Evolutionary conservation across 2,329 filamentous ascomycete genomes (phyloP), one percentile per base, ranked within the genome.

Genomic region (Sphaerulina musiva): DNA sequence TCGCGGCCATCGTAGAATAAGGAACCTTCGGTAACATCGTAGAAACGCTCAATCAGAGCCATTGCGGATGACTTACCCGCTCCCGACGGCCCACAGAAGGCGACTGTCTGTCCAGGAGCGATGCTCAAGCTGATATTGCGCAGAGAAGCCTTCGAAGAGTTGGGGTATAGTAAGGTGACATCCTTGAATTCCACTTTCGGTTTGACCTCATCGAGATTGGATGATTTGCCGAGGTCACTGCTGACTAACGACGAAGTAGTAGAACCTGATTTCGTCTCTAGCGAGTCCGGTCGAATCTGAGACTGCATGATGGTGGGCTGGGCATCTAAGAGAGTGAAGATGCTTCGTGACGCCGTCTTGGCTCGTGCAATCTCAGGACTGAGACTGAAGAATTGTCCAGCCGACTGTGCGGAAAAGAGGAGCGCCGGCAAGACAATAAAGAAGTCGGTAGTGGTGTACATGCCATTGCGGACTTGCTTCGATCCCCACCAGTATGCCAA

Each of bases 101-200:
- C 74, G 1, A 84, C 70, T 0, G 78, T 82, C 51, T 81, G 72
- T 2, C 80, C 80, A 1, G 74, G 73, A 10, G 67, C 63, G 3
- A 76, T 75, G 0, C 68, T 68, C 31, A 85, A 71, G 7, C 66
- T 75, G 4, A 83, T 63, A 11, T 75, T 70, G 7, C 71, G 69
- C 5, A 84, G 69, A 0, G 79, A 66, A 6, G 61, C 55, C 11
- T 67, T 65, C 20, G 69, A 69, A 44, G 70, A 63, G 29, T 71
- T 70, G 11, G 64, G 63, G 50, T 76, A 73, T 1, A 65, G 64
- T 29, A 76, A 66, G 4, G 66, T 71, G 8, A 76, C 70, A 31
- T 71, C 61, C 20, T 69, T 63, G 42, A 76, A 64, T 14, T 59
- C 56, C 9, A 70, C 60, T 39, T 64, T 62, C 7, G 53, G 48